Conservation (phyloP, 805 yeast genomes). For the Candida maris region DNA sequence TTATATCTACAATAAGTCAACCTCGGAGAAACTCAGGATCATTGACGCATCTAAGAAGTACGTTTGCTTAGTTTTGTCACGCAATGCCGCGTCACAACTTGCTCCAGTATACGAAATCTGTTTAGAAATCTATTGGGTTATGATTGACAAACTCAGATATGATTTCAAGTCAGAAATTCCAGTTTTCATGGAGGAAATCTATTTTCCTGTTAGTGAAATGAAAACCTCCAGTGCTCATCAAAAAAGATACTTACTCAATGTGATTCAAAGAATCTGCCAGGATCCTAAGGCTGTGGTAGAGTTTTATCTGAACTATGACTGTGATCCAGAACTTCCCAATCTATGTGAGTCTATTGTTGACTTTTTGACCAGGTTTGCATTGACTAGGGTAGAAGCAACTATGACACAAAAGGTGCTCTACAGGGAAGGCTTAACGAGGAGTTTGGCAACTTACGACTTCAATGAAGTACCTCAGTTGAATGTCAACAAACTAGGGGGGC, state of each 20-base stretch:
- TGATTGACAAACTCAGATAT: slow-evolving; percentile 75
- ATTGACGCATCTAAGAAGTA: slow-evolving; percentile 82
- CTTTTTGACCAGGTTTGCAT: slow-evolving; percentile 67
- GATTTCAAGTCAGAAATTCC: slow-evolving; percentile 93
- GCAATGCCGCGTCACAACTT: slow-evolving; percentile 88
- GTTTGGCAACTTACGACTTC: slow-evolving; percentile 70
- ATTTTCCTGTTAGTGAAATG: slow-evolving; percentile 91
- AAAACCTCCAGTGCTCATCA: slow-evolving; percentile 90
- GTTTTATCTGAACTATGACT: slow-evolving; percentile 91
- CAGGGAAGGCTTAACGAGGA: slow-evolving; percentile 46
- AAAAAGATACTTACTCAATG: slow-evolving; percentile 76
- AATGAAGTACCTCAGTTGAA: slow-evolving; percentile 73
- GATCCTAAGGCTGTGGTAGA: slow-evolving; percentile 92
- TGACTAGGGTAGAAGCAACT: slow-evolving; percentile 69
- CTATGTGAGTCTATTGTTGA: slow-evolving; percentile 81
- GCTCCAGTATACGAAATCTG: slow-evolving; percentile 91
- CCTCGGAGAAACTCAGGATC: slow-evolving; percentile 56
- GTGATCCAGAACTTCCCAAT: slow-evolving; percentile 79
- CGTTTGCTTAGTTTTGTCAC: slow-evolving; percentile 73
- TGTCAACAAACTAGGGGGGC: slow-evolving; percentile 57
- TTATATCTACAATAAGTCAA: slow-evolving; percentile 46
- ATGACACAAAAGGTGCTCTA: slow-evolving; percentile 59
- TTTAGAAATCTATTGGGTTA: slow-evolving; percentile 88
- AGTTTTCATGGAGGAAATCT: slow-evolving; percentile 87
- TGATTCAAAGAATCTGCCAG: slow-evolving; percentile 77